Evolutionary conservation across 768 basidiomycete species (phyloP).

Genomic region (Amanita muscaria): DNA sequence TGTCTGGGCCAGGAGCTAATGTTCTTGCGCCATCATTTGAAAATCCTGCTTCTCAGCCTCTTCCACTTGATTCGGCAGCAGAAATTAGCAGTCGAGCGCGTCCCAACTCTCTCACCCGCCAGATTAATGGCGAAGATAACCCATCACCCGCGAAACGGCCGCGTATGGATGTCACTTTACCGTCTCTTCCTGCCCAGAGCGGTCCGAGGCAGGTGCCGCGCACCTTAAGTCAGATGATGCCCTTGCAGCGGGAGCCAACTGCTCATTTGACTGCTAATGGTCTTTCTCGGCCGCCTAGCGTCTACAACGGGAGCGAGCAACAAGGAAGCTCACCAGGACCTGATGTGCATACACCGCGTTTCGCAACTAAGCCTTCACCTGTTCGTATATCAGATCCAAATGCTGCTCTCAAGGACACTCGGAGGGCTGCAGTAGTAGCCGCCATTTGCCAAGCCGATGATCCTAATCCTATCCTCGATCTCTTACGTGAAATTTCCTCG

Average conservation of each 20-base stretch:
- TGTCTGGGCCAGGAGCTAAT: conserved; percentile 12
- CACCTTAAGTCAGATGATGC: conserved; percentile 23
- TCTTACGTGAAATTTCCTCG: conserved; percentile 55
- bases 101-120: conserved; percentile 41
- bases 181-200: conserved; percentile 26
- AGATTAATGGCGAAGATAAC: conserved; percentile 46
- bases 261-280: conserved; percentile 33
- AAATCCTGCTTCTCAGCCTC: conserved; percentile 16
- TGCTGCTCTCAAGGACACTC: conserved; percentile 42
- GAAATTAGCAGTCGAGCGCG: conserved; percentile 39
- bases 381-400: conserved; percentile 45
- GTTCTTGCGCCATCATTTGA: conserved; percentile 15
- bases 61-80: conserved; percentile 19
- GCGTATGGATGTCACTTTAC: conserved; percentile 42
- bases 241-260: conserved; percentile 16
- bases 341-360: conserved; percentile 43
- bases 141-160: conserved; percentile 67
- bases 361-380: conserved; percentile 57
- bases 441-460: conserved; percentile 67
- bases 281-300: conserved; percentile 37
- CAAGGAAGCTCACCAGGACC: conserved; percentile 30
- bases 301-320: conserved; percentile 33
- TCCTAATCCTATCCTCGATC: conserved; percentile 47
- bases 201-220: conserved; percentile 25
- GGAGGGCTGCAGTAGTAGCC: conserved; percentile 55